Percentiles rank a stretch among this genome's conserved stretches.
phyloP scores from a whole-genome alignment of 495 filamentous ascomycete genomes.

The Daldinia decipiens region DNA sequence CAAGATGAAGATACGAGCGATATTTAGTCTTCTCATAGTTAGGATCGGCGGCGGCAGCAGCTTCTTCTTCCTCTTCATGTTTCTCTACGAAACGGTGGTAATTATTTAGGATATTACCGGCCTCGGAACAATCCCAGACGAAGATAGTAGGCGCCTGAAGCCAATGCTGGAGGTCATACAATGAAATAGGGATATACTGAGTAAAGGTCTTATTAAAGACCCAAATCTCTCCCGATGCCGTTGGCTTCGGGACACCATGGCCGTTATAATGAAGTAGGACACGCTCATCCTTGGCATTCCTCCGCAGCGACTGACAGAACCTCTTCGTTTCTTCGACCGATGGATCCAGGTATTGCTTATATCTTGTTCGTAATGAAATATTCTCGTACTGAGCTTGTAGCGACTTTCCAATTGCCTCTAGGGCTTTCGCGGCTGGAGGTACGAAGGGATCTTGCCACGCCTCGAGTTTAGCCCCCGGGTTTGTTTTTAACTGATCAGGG shows the following conservation, averaged over 20 bases:
- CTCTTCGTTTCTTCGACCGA: slow-evolving; percentile 97
- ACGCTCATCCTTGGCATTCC: slow-evolving; percentile 94
- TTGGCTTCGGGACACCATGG: slow-evolving; percentile 97
- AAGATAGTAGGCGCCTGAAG: slow-evolving; percentile 94
- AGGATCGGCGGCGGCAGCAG: slow-evolving; percentile 76
- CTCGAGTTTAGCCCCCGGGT: slow-evolving; percentile 90
- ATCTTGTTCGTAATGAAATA: slow-evolving; percentile 89
- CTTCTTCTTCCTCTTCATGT: slow-evolving; percentile 85
- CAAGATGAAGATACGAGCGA: slow-evolving; percentile 84
- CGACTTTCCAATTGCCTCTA: slow-evolving; percentile 95
- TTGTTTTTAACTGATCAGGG: slow-evolving; percentile 93
- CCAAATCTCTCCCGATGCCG: slow-evolving; percentile 96
- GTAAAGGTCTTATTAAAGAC: slow-evolving; percentile 99
- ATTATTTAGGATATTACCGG: slow-evolving; percentile 92
- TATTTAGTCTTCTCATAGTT: slow-evolving; percentile 73
- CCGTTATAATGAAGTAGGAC: slow-evolving; percentile 98
- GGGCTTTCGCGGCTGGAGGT: slow-evolving; percentile 80
- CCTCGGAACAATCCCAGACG: slow-evolving; percentile 97
- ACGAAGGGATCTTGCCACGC: slow-evolving; percentile 95
- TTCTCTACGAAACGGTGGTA: slow-evolving; percentile 95
- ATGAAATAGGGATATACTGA: slow-evolving; percentile 96
- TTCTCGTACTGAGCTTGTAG: slow-evolving; percentile 96
- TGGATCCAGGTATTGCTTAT: slow-evolving; percentile 95
- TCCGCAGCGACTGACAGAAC: slow-evolving; percentile 86
- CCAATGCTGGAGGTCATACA: slow-evolving; percentile 97